Conservation (phyloP, 169 alveolate genomes). For the Amoebophrya sp. region DNA sequence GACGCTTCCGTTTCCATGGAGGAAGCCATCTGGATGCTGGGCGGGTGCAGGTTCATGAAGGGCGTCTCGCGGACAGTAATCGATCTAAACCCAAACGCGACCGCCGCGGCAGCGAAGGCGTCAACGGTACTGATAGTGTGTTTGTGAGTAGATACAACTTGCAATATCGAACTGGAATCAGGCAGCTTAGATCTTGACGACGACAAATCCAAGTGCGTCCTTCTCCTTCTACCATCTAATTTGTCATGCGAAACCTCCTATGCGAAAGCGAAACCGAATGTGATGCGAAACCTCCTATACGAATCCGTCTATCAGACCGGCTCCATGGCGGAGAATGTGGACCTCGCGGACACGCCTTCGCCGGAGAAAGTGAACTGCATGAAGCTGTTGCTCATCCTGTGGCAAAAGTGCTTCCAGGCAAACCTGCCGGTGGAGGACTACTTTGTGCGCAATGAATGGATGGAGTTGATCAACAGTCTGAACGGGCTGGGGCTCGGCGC, state of each 20-base stretch:
- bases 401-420: not conserved
- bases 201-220: too few species aligned
- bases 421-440: not conserved
- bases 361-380: not conserved
- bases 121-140: too few species aligned
- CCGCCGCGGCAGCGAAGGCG: too few species aligned
- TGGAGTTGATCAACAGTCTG: not conserved
- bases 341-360: not conserved
- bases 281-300: too few species aligned
- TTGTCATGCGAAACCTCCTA: too few species aligned
- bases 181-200: too few species aligned
- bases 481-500: not conserved
- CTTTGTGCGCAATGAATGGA: not conserved
- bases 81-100: not conserved
- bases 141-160: too few species aligned
- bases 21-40: not conserved
- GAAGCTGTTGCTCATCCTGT: not conserved
- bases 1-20: not conserved
- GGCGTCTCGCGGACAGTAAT: not conserved
- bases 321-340: not conserved
- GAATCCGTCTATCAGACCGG: too few species aligned
- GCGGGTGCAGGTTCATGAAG: not conserved
- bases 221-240: too few species aligned
- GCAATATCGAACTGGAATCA: too few species aligned
- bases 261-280: too few species aligned